phyloP scores from a whole-genome alignment of 805 yeast species.

The Yarrowia deformans region DNA sequence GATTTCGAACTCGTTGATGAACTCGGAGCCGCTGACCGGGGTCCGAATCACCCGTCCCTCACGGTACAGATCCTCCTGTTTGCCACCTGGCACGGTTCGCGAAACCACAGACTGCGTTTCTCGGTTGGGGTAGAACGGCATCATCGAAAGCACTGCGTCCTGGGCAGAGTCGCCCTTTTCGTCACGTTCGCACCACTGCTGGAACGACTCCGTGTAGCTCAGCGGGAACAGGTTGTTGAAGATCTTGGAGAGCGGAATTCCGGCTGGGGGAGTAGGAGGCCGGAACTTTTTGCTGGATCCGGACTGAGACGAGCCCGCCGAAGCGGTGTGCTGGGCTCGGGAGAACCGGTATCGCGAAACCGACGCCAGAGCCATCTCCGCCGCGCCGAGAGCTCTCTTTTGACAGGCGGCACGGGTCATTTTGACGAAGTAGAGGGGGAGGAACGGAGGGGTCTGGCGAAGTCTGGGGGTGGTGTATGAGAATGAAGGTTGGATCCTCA shows the following conservation, averaged over 20 bases:
- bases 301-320: background rate
- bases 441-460: background rate
- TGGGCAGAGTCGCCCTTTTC: conserved; percentile 53
- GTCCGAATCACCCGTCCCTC: conserved; percentile 56
- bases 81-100: background rate
- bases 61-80: conserved; percentile 43
- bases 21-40: conserved; percentile 55
- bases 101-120: conserved; percentile 1
- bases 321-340: conserved; percentile 28
- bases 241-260: conserved; percentile 47
- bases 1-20: conserved; percentile 79
- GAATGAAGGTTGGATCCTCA: conserved; percentile 2
- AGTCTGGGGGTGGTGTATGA: background rate
- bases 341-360: background rate
- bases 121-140: conserved; percentile 57
- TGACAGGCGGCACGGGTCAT: conserved; percentile 22
- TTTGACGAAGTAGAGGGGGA: background rate
- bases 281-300: conserved; percentile 25
- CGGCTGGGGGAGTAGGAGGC: conserved; percentile 52
- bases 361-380: conserved; percentile 3
- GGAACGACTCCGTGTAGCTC: conserved; percentile 51
- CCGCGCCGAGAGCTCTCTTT: conserved; percentile 22
- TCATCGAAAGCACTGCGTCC: conserved; percentile 58
- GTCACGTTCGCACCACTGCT: conserved; percentile 56
- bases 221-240: conserved; percentile 50